phyloP scores from a whole-genome alignment of 345 rosid genomes.

The Excoecaria agallocha region DNA sequence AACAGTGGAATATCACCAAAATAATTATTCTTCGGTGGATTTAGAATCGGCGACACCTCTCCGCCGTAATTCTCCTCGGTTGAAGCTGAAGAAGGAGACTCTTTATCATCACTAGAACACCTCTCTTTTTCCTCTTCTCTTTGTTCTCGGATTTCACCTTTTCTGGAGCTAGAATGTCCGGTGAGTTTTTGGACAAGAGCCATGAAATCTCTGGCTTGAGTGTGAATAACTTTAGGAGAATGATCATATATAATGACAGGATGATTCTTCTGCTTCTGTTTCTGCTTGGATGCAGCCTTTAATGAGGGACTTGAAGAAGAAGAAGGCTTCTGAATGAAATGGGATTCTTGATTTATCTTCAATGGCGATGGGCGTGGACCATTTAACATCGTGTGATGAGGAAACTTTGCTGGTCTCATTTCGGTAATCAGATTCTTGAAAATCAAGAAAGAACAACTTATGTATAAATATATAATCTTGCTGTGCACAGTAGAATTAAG shows the following conservation, averaged over 20 bases:
- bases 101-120: background rate
- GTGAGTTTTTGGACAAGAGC: slow-evolving; percentile 29
- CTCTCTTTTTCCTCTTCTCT: too few relatives aligned
- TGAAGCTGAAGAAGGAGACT: slow-evolving; percentile 18
- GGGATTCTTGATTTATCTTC: slow-evolving; percentile 22
- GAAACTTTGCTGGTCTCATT: slow-evolving; percentile 13
- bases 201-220: slow-evolving; percentile 25
- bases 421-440: background rate
- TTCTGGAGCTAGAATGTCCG: slow-evolving; percentile 10
- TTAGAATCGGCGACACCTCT: background rate
- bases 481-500: background rate
- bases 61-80: background rate
- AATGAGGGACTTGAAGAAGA: background rate
- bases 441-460: background rate
- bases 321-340: slow-evolving; percentile 14
- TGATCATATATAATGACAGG: slow-evolving; percentile 23
- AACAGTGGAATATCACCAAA: slow-evolving; percentile 40
- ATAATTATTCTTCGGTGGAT: background rate
- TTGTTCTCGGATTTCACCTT: too few relatives aligned
- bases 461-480: background rate
- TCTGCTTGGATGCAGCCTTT: background rate
- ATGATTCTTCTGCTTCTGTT: background rate
- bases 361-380: slow-evolving; percentile 24
- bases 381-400: background rate
- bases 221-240: slow-evolving; percentile 27